phyloP scores from a whole-genome alignment of 352 stramenopile species.

The Phytophthora sp. region DNA sequence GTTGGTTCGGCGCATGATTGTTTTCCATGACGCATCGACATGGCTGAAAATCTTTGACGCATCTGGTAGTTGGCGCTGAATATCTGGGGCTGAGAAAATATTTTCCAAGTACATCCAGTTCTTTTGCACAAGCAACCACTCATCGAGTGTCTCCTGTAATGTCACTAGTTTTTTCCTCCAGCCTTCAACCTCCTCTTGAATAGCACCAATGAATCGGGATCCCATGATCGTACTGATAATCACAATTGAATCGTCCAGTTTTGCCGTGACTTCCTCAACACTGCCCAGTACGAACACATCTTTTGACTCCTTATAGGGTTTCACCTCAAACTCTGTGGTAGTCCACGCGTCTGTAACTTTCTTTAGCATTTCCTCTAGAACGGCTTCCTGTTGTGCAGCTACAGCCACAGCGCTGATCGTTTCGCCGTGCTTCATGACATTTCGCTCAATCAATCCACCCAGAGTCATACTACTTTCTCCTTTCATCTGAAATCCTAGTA shows the following conservation, averaged over 20 bases:
- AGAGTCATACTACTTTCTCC: slow-evolving; percentile 81
- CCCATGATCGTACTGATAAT: slow-evolving; percentile 94
- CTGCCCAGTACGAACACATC: slow-evolving; percentile 93
- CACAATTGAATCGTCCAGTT: slow-evolving; percentile 94
- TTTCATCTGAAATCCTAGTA: slow-evolving; percentile 92
- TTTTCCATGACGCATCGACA: slow-evolving; percentile 92
- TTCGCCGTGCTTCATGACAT: slow-evolving; percentile 89
- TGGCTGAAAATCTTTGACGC: slow-evolving; percentile 91
- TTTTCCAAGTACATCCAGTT: slow-evolving; percentile 92
- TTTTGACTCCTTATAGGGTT: slow-evolving; percentile 93
- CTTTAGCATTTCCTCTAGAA: slow-evolving; percentile 93
- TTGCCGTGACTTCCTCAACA: slow-evolving; percentile 90
- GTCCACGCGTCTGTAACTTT: slow-evolving; percentile 93
- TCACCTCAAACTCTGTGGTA: slow-evolving; percentile 92
- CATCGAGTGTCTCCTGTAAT: slow-evolving; percentile 87
- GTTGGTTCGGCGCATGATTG: slow-evolving; percentile 90
- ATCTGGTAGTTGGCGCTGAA: slow-evolving; percentile 90
- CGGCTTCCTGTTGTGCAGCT: slow-evolving; percentile 88
- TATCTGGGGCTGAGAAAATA: slow-evolving; percentile 91
- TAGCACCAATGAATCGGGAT: slow-evolving; percentile 90
- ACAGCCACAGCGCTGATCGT: slow-evolving; percentile 88
- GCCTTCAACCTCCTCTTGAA: slow-evolving; percentile 89
- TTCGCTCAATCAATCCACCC: slow-evolving; percentile 83
- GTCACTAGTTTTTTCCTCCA: slow-evolving; percentile 88
- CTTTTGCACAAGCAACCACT: slow-evolving; percentile 89